These are phyloP conservation scores for Dorcoceras hygrometricum DNA, from an alignment of 257 asterid species.

Conservation along the genomic window DNA sequence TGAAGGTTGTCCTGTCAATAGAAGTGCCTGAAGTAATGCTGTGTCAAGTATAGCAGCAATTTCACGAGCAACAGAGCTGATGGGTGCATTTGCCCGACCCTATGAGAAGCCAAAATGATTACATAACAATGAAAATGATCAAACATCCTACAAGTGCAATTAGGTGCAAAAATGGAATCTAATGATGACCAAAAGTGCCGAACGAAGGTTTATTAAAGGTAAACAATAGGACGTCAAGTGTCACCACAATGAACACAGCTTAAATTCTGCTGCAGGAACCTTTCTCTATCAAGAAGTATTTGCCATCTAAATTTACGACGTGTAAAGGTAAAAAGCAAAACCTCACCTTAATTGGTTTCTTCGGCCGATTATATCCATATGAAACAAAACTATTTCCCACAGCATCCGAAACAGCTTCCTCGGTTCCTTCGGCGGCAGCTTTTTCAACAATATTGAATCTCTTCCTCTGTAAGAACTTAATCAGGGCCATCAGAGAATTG, in stretches of 20 bases:
- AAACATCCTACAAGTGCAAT: conserved; percentile 21
- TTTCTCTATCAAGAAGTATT: not conserved
- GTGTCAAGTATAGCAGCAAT: conserved; percentile 93
- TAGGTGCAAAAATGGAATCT: conserved; percentile 22
- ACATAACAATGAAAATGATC: conserved; percentile 14
- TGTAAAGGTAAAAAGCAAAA: conserved; percentile 20
- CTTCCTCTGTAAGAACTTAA: conserved; percentile 87
- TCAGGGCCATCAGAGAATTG: conserved; percentile 94
- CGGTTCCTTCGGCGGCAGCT: conserved; percentile 98
- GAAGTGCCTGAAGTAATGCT: conserved; percentile 79
- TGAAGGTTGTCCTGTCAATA: conserved; percentile 84
- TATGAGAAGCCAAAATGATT: conserved; percentile 26
- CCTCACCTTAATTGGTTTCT: conserved; percentile 67
- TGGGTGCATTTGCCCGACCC: conserved; percentile 60
- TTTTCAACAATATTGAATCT: conserved; percentile 73
- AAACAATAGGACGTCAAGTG: not conserved
- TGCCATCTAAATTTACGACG: conserved; percentile 7
- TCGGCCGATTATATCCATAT: conserved; percentile 60
- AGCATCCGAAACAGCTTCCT: conserved; percentile 96
- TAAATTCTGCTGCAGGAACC: not conserved
- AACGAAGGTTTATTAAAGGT: not conserved
- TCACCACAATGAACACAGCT: not conserved
- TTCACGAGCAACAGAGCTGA: conserved; percentile 93
- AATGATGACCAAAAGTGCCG: not conserved
- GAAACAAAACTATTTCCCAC: conserved; percentile 71